Base-by-base conservation (phyloP, 305 asterid species). In the Caryopteris hybrid region DNA sequence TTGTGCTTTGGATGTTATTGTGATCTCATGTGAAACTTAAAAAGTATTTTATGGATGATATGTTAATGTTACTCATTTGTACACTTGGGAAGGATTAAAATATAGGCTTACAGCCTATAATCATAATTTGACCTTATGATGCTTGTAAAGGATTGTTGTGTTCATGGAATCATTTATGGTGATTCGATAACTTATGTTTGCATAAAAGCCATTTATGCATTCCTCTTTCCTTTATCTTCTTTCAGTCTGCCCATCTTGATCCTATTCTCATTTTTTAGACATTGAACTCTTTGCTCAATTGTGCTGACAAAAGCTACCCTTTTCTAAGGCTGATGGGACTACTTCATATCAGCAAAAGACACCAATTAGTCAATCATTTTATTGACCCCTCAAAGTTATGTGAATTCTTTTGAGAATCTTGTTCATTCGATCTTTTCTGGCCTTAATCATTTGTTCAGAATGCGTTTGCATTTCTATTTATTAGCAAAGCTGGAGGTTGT, bases 401-500 rank as follows among this genome's bases (percentile, higher is more conserved):
- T n/a, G n/a, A n/a, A n/a, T n/a, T n/a, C n/a, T n/a, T n/a, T n/a
- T n/a, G n/a, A n/a, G n/a, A n/a, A n/a, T n/a, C n/a, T n/a, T n/a
- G n/a, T n/a, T n/a, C n/a, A n/a, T n/a, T n/a, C n/a, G n/a, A 79
- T 76, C 91, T 61, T 12, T 20, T 61, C 57, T 70, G 62, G 59
- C 68, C 59, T 31, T 61, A 61, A 68, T 52, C 46, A 34, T 23
- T 70, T 64, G n/a, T 55, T 72, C 85, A 94, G 99, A 98, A 91
- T 64, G 98, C 87, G 84, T 94, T 94, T 83, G 99, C 88, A 50
- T 94, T 94, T 85, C 96, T 94, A 39, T 75, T 94, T 80, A 94
- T 97, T 70, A 91, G 99, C 89, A 94, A 94, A 87, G 99, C 99
- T 58, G 99, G 99, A 45, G 99, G 99, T 48, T 94, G 99, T 70